Evolutionary conservation across 1,139 yeast genomes (phyloP), one percentile per base, ranked within the genome.

Genomic region (Pichia sp.): DNA sequence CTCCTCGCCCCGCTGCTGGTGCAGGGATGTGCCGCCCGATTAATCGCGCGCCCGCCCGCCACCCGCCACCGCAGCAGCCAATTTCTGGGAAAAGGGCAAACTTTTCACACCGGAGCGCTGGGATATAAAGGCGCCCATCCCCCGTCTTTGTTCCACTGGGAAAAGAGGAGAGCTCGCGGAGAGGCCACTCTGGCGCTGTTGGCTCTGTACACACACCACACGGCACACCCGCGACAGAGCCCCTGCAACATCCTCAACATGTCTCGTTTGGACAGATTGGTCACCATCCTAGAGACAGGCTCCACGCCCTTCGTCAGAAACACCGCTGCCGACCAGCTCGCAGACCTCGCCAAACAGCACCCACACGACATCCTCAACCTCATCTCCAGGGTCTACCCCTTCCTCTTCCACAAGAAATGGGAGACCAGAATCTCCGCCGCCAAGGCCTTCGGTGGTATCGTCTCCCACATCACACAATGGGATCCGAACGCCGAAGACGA

Each of bases 391-490:
- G 96, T 93, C 1, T 89, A 89, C 58, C 98, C 99, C 1, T 93
- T 83, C 63, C 71, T 94, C 52, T 79, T 82, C 59, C 82, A 93
- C 34, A 75, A 74, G 46, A 88, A 85, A 68, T 94, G 99, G 99
- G 99, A 94, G 65, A 91, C 99, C 0, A 78, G 99, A 66, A 84
- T 87, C 2, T 83, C 98, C 1, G 96, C 99, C 1, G 97, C 98
- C 0, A 72, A 91, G 51, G 99, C 99, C 0, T 79, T 94, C 59
- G 98, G 98, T 14, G 96, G 96, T 3, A 90, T 94, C 33, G 94
- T 90, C 8, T 78, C 81, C 46, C 84, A 89, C 63, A 82, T 93
- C 0, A 76, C 78, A 1, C 60, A 74, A 34, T 94, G 98, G 98
- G 89, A 89, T 60, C 99, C 99, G 2, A 86, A 58, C 9, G 61